Evolutionary conservation across 2,329 filamentous ascomycete species (phyloP).

Genomic region (Chaetomium sp.): DNA sequence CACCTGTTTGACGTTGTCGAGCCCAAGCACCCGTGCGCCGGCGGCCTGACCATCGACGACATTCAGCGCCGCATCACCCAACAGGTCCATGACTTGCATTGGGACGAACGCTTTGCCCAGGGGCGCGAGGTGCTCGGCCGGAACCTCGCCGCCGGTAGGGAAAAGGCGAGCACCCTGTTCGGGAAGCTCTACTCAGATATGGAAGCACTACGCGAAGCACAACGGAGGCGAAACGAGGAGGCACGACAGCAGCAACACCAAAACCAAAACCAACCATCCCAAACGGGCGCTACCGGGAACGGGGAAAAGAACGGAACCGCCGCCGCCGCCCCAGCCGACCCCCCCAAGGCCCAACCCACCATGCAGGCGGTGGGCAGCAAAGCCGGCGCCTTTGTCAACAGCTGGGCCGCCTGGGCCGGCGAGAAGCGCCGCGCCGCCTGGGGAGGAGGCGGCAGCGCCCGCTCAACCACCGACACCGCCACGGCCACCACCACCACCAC

Average conservation of each 20-base stretch:
- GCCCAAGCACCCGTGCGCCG: slow-evolving; percentile 89
- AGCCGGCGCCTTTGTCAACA: slow-evolving; percentile 66
- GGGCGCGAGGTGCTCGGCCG: slow-evolving; percentile 85
- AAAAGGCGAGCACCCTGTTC: slow-evolving; percentile 84
- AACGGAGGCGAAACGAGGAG: slow-evolving; percentile 65
- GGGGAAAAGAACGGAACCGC: slow-evolving; percentile 1
- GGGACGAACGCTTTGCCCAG: slow-evolving; percentile 85
- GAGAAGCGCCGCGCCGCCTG: slow-evolving; percentile 61
- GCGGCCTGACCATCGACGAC: slow-evolving; percentile 90
- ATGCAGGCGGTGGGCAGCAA: slow-evolving; percentile 55
- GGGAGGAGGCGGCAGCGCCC: slow-evolving; percentile 47
- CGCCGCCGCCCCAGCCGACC: not conserved
- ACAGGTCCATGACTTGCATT: slow-evolving; percentile 89
- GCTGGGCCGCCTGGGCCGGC: slow-evolving; percentile 70
- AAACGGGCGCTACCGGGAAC: not conserved
- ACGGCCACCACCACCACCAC: not conserved
- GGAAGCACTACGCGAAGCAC: slow-evolving; percentile 75
- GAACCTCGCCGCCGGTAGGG: slow-evolving; percentile 82
- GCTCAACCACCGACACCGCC: slow-evolving; percentile 14
- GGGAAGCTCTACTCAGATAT: slow-evolving; percentile 90
- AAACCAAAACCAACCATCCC: slow-evolving; percentile 3
- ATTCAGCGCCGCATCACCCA: slow-evolving; percentile 86
- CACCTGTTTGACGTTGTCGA: slow-evolving; percentile 94
- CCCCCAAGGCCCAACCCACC: slow-evolving; percentile 50
- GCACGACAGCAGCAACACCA: slow-evolving; percentile 36